Base-by-base conservation (phyloP, 306 rosid species). In the Sechiopsis laciniata region DNA sequence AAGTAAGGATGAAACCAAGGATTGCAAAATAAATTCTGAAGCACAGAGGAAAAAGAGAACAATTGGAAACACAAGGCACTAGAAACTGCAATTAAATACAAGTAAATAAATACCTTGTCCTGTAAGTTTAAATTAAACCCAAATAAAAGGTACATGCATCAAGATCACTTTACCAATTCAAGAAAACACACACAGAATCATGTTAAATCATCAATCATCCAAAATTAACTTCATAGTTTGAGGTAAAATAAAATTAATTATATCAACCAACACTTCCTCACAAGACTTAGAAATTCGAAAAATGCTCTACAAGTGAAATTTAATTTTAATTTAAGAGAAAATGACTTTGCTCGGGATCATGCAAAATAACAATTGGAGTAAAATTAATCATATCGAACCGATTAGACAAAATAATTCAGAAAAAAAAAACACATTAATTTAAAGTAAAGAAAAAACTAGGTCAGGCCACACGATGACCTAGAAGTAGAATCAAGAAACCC, bases 401-500 rank as follows among this genome's bases (percentile, higher is more conserved):
- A 26, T 26, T 26, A 26, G 2, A 26, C 29, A 26, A 26, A 26
- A 26, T 26, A 1, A 26, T 26, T 26, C 29, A 26, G 29, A 26
- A 26, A 26, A 26, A 26, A 26, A 26, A 14, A 13, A 24, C 45
- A 24, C 50, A 24, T 24, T 14, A 50, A 20, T 69, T 69, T 69
- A 8, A 1, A 70, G 42, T 15, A 14, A 14, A 4, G 16, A 51
- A 26, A 51, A 52, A 24, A 69, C 15, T 7, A 22, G 59, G 37
- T 48, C 73, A 21, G 37, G 15, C 7, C 57, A 21, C 57, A 22
- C 7, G 17, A 68, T 21, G 56, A 13, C 42, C 73, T 6, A 12
- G 73, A 14, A 48, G 73, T 14, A 68, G 13, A 68, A 15, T 20
- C 21, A 2, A 56, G 55, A 59, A 77, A 84, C 62, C 68, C 50